These are phyloP conservation scores for Pseudogymnoascus sp. DNA, from an alignment of 2,329 filamentous ascomycete species.

Conservation along the genomic window DNA sequence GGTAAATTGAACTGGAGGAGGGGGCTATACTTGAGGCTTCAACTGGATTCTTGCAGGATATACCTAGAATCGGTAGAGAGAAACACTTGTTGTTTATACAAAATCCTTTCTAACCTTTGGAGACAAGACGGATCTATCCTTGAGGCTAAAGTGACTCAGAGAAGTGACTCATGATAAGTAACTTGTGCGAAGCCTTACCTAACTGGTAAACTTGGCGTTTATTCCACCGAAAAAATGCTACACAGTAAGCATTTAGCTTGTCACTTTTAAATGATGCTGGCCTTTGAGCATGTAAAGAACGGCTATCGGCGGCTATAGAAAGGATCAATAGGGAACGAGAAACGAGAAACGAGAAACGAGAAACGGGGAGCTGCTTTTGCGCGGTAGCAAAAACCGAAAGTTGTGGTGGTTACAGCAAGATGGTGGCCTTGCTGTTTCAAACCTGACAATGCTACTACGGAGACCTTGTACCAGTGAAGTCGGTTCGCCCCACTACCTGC, in stretches of 20 bases:
- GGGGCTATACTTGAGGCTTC: not conserved
- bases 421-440: too few species aligned
- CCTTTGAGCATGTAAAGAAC: not conserved
- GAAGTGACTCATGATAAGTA: not conserved
- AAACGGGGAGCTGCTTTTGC: too few species aligned
- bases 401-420: too few species aligned
- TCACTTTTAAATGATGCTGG: not conserved
- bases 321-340: not conserved
- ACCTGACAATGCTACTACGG: too few species aligned
- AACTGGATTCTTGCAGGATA: not conserved
- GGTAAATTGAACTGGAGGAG: not conserved
- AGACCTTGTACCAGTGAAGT: too few species aligned
- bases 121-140: not conserved
- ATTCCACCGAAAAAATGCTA: not conserved
- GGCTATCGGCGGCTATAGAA: not conserved
- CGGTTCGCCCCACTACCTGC: too few species aligned
- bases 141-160: not conserved
- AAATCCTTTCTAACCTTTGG: not conserved
- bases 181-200: not conserved
- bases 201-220: not conserved
- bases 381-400: too few species aligned
- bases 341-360: too few species aligned
- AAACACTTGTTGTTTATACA: conserved; percentile 2
- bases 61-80: not conserved
- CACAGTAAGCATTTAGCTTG: not conserved